Base-by-base conservation (phyloP, 2,329 filamentous ascomycete genomes). In the Aspergillus sp. region DNA sequence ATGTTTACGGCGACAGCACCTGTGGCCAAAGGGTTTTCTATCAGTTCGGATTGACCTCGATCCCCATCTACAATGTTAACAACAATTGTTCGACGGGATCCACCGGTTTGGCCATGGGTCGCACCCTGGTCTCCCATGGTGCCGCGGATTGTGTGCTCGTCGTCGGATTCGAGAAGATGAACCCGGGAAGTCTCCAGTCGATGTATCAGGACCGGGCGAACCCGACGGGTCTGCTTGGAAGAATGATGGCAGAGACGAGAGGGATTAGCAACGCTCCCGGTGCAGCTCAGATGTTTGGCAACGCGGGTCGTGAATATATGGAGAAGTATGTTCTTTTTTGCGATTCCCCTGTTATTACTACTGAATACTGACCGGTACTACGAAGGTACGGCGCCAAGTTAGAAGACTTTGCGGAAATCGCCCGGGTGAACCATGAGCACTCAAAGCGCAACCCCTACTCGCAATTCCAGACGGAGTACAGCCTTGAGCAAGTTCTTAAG, bases 81-180 rank as follows among this genome's bases (percentile, higher is more conserved):
- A 97, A 97, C 79, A 96, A 96, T 76, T 97, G 91, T 78, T 88
- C 88, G 3, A 97, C 91, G 0, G 93, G 91, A n/a, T 90, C 85
- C 4, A 95, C 91, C 0, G 93, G 91, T 7, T 74, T 97, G 49
- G 84, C 84, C 64, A 85, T 97, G 79, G 93, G 80, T 2, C 78
- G 90, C 30, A 88, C 84, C 46, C 78, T 94, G 66, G 84, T 96
- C 59, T 78, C 82, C 5, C 79, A 87, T 59, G 90, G 90, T 30
- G 87, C 82, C 12, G 87, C 89, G 1, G 88, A 95, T 69, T 95
- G 89, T 65, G 83, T 95, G 17, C 74, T 97, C 51, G 90, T 97
- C 1, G 82, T 97, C 17, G 93, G 91, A 3, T 97, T 97, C 61
- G 93, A 97, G 78, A 96, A 96, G 82, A 97, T 97, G 91, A 90